phyloP scores from a whole-genome alignment of 768 basidiomycete species.

The Boletus subcaerulescens region DNA sequence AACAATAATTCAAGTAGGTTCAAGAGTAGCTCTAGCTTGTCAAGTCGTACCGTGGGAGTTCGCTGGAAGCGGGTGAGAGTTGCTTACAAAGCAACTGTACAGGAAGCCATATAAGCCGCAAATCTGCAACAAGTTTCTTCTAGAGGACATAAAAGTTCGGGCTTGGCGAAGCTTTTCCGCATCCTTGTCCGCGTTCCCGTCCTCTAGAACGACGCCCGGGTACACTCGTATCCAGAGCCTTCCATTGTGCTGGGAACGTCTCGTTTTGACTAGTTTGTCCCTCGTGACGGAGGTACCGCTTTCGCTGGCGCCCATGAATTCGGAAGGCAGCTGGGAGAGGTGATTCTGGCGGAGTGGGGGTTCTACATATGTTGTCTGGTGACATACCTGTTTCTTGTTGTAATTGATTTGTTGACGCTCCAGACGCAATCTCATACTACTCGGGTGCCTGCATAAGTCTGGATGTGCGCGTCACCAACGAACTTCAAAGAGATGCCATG shows the following conservation, averaged over 20 bases:
- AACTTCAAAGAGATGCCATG: no score
- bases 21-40: no score
- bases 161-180: slow-evolving; percentile 76
- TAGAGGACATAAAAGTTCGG: slow-evolving; percentile 92
- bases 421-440: not conserved
- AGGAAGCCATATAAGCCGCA: slow-evolving; percentile 16
- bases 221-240: slow-evolving; percentile 33
- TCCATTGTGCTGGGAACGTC: slow-evolving; percentile 32
- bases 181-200: slow-evolving; percentile 96
- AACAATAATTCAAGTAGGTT: no score
- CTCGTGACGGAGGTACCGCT: slow-evolving; percentile 62
- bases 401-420: not conserved
- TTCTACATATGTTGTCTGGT: slow-evolving; percentile 30
- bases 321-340: slow-evolving; percentile 36
- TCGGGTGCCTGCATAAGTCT: no score
- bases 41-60: no score
- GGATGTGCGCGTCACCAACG: no score
- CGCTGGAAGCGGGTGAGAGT: slow-evolving; percentile 31
- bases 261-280: slow-evolving; percentile 45
- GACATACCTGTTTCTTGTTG: not conserved
- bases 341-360: slow-evolving; percentile 27
- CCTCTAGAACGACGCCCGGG: slow-evolving; percentile 60
- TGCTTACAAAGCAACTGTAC: slow-evolving; percentile 40
- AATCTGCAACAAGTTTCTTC: slow-evolving; percentile 9
- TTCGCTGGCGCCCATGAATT: slow-evolving; percentile 71